phyloP scores from a whole-genome alignment of 169 alveolate genomes.

The Plasmodium blacklocki region DNA sequence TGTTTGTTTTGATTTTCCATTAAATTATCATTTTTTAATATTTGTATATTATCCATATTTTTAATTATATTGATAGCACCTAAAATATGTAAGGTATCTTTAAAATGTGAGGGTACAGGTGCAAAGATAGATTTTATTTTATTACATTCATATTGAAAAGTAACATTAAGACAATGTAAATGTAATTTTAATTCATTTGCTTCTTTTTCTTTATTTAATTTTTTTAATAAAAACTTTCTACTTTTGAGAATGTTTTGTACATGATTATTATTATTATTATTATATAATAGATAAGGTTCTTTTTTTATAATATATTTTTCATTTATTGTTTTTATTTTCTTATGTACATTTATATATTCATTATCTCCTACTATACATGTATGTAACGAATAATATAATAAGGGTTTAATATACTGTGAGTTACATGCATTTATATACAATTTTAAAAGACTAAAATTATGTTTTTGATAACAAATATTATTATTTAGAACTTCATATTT shows the following conservation, averaged over 20 bases:
- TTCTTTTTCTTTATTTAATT: not conserved
- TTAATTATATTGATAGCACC: slow-evolving; percentile 35
- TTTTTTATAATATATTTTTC: not conserved
- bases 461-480: slow-evolving; percentile 16
- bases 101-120: slow-evolving; percentile 28
- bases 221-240: slow-evolving; percentile 15
- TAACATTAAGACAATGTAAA: slow-evolving; percentile 37
- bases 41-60: not conserved
- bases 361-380: slow-evolving; percentile 72
- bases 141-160: slow-evolving; percentile 48
- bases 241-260: not conserved
- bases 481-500: slow-evolving; percentile 31
- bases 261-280: not conserved
- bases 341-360: slow-evolving; percentile 31
- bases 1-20: not conserved
- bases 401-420: slow-evolving; percentile 40
- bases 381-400: slow-evolving; percentile 38
- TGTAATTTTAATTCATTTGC: slow-evolving; percentile 27
- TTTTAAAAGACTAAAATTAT: slow-evolving; percentile 37
- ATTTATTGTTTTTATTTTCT: not conserved
- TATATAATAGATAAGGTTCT: not conserved
- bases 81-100: slow-evolving; percentile 31
- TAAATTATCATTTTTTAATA: not conserved
- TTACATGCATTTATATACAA: slow-evolving; percentile 27
- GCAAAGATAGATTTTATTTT: slow-evolving; percentile 6